These are phyloP conservation scores for Mycena sanguinolenta DNA, from an alignment of 768 basidiomycete species.

Conservation along the genomic window DNA sequence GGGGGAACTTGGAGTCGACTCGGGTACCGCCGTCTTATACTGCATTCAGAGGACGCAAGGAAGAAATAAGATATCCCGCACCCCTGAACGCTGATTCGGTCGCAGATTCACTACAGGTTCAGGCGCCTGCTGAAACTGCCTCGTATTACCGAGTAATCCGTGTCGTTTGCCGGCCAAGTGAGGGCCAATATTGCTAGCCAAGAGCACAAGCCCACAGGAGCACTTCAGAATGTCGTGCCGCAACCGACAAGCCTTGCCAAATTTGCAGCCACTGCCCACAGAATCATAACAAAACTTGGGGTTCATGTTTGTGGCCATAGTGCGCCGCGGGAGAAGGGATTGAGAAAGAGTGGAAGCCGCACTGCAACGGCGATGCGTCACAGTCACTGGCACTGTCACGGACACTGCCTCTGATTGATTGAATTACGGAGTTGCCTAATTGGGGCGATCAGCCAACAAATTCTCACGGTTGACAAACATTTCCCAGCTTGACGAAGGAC, in stretches of 20 bases:
- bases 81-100: background rate
- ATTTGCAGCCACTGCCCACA: constrained; percentile 43
- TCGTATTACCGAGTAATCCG: constrained; percentile 28
- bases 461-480: too few species aligned
- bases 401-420: too few species aligned
- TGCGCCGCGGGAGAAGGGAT: background rate
- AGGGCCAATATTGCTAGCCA: constrained; percentile 21
- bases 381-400: too few species aligned
- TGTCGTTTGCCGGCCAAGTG: constrained; percentile 51
- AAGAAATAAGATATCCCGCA: background rate
- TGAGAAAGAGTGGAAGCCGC: background rate
- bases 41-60: background rate
- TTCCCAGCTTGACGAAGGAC: too few species aligned
- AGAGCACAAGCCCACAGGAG: constrained; percentile 48
- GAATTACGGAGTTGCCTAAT: too few species aligned
- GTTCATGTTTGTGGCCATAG: constrained; percentile 22
- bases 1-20: background rate
- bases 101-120: background rate
- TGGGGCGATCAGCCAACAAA: too few species aligned
- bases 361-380: too few species aligned
- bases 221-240: constrained; percentile 55
- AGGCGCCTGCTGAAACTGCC: constrained; percentile 16
- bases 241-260: constrained; percentile 45
- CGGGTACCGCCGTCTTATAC: background rate
- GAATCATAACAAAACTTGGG: constrained; percentile 45